A percentile compares a stretch with the other conserved stretches of the same genome.
phyloP scores from a whole-genome alignment of 192 early-diverging fungal genomes.

The Backusella parvicylindrica region DNA sequence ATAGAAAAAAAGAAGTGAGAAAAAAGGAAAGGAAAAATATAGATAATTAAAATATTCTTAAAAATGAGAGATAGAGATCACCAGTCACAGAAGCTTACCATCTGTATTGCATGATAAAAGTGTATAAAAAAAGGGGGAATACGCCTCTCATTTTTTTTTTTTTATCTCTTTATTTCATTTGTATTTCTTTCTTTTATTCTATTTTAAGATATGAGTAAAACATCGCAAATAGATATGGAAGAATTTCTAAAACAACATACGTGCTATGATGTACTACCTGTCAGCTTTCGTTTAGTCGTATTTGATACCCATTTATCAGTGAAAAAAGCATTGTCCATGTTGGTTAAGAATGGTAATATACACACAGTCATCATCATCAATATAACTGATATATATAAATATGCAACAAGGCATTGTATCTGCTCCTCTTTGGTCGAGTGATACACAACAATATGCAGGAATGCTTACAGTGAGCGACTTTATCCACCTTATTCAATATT shows the following conservation, averaged over 20 bases:
- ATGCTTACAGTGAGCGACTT: conserved; percentile 96
- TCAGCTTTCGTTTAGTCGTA: conserved; percentile 84
- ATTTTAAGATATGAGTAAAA: neutral
- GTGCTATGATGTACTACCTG: conserved; percentile 87
- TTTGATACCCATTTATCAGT: conserved; percentile 86
- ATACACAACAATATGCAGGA: conserved; percentile 75
- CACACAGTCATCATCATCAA: neutral
- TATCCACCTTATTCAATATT: conserved; percentile 89
- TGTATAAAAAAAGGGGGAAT: neutral
- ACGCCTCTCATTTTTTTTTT: neutral
- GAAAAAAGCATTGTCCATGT: conserved; percentile 84
- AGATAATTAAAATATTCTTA: conserved; percentile 7
- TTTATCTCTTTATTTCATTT: neutral
- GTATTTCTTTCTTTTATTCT: neutral
- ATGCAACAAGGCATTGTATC: conserved; percentile 72
- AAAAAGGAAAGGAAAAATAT: neutral
- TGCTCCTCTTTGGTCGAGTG: conserved; percentile 87
- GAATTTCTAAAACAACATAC: conserved; percentile 75
- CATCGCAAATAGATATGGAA: conserved; percentile 19
- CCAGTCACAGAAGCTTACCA: neutral
- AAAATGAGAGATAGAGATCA: neutral
- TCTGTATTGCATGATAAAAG: conserved; percentile 5
- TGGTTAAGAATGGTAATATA: conserved; percentile 85
- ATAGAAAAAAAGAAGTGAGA: neutral
- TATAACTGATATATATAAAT: neutral